Base-by-base conservation (phyloP, 1,284 basidiomycete genomes). In the Marasmius fiardii region DNA sequence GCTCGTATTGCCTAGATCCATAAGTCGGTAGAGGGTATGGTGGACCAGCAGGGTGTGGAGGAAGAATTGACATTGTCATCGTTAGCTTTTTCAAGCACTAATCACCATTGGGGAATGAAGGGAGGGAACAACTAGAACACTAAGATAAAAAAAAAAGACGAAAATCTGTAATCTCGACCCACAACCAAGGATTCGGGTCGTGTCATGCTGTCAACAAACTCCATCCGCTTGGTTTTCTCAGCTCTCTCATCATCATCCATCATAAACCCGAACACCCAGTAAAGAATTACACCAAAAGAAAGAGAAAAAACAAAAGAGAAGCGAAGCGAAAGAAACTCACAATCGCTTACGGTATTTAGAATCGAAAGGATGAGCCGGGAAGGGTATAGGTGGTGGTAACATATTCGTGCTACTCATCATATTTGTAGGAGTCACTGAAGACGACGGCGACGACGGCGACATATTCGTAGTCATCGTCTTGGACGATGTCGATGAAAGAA, bases 1-100 rank as follows among this genome's bases (percentile, higher is more conserved):
- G 82, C 55, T 93, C 85, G 70, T 95, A 95, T 58, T 88, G 83
- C 68, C 92, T 93, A 71, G 58, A 23, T n/a, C 14, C 26, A 43
- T 55, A 41, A 16, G 34, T 43, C 18, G 43, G 53, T 16, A 53
- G 20, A 3, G 49, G 52, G 26, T 43, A 57, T 16, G 52, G 58
- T 31, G 58, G 55, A 20, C 54, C 51, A 33, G 33, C 21, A 41
- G 58, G 39, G 12, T 55, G 34, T 59, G 59, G 59, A 14, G 58
- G 59, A n/a, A 43, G 56, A 12, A 49, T 48, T 18, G 53, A 43
- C 39, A 54, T 45, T 14, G 52, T 33, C 28, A 51, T 34, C 50
- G 43, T 43, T 20, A 48, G 20, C 18, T 44, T 34, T 53, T 41
- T 41, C 39, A 50, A 37, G n/a, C 12, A 20, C 41, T 11, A 39